Base-by-base conservation (phyloP, 495 filamentous ascomycete genomes). In the Bacidia rubella region DNA sequence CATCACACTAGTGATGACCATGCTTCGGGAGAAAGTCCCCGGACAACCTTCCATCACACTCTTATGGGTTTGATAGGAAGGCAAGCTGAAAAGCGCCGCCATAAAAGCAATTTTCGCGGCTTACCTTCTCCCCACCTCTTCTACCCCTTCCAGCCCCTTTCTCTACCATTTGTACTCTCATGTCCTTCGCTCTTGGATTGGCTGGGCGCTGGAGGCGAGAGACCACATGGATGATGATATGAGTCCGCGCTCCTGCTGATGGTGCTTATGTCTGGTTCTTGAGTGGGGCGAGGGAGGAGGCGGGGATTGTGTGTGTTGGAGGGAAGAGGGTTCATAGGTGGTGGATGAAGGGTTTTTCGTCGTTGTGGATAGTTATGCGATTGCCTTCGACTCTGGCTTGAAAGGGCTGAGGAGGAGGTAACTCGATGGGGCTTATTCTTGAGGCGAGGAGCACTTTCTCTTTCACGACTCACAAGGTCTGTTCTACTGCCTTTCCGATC, bases 401-500 rank as follows among this genome's bases (percentile, higher is more conserved):
- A 19, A 21, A 23, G 49, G 44, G 32, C 52, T 49, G 24, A 20
- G 42, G 49, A 51, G 47, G 15, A 56, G 79, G 86, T 93, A 90
- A 96, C 92, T 94, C 87, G 88, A 98, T 95, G 92, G 92, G 92
- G 92, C 92, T 95, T 87, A 98, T 95, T 96, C 87, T 95, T 86
- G 92, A 86, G 81, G 85, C 88, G 89, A 95, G 90, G 85, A 82
- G 85, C 79, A 75, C 74, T 56, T 51, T 61, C 62, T 50, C 38
- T 42, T 60, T 52, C 25, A 63, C 70, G 24, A 29, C 66, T 66
- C 68, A 70, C 60, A 46, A 69, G 69, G 73, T 81, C 78, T 73
- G 77, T 79, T 29, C 53, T 49, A 54, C 40, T 23, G 19, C 40
- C 40, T 5, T 22, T 47, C 9, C 17, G 4, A n/a, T 2, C 11